Evolutionary conservation across 2,329 filamentous ascomycete species (phyloP).

Genomic region (Xylariaceae sp.): DNA sequence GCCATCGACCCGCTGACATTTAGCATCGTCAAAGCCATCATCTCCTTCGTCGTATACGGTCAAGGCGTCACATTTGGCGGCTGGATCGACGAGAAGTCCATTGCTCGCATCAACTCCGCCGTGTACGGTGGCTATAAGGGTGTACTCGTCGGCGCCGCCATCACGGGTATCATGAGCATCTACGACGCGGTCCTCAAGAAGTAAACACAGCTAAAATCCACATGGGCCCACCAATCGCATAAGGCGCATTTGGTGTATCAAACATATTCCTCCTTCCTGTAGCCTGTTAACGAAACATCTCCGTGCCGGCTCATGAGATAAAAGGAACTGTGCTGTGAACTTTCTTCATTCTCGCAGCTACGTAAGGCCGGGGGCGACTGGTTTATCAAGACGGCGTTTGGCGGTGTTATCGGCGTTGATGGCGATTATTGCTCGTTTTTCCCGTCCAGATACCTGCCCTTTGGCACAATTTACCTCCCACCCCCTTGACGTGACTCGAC

Average conservation of each 20-base stretch:
- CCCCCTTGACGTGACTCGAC: too few species aligned
- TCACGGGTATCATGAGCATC: constrained; percentile 67
- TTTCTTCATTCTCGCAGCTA: too few species aligned
- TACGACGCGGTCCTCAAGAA: constrained; percentile 77
- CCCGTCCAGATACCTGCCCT: too few species aligned
- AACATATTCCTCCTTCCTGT: too few species aligned
- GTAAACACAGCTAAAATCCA: constrained; percentile 39
- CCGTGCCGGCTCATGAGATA: constrained; percentile 9
- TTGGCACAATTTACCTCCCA: too few species aligned
- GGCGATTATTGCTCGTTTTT: too few species aligned
- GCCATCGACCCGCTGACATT: constrained; percentile 83
- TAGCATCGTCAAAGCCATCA: constrained; percentile 81
- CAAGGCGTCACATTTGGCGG: constrained; percentile 63
- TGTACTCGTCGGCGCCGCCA: constrained; percentile 64
- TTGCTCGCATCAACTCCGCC: constrained; percentile 61
- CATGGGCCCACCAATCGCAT: neutral
- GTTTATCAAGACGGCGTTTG: too few species aligned
- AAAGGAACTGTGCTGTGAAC: neutral
- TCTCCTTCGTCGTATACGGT: constrained; percentile 78
- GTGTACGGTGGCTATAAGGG: constrained; percentile 72
- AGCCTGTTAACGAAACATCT: neutral
- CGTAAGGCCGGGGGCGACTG: too few species aligned
- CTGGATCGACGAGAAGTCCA: constrained; percentile 57
- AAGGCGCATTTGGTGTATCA: neutral
- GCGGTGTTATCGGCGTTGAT: too few species aligned